Conservation (phyloP, 108 stramenopile genomes). For the Conticribra guillardii region DNA sequence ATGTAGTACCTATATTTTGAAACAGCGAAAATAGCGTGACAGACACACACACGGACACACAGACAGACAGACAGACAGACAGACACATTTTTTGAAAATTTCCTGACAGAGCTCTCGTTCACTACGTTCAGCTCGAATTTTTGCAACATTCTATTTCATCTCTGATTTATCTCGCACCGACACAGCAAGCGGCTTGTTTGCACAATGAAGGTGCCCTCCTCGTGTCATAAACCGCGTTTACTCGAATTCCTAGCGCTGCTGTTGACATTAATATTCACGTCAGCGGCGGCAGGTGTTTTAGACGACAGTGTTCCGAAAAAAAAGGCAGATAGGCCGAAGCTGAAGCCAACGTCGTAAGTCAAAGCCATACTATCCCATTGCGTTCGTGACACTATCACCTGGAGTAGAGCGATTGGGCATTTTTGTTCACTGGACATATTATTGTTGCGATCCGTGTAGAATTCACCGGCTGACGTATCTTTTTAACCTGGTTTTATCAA, state of each 20-base stretch:
- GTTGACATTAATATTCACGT: background rate
- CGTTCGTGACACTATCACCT: conserved; percentile 1
- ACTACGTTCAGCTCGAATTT: no score
- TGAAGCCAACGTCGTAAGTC: conserved; percentile 75
- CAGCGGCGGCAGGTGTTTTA: background rate
- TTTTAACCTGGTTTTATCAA: background rate
- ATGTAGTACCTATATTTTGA: no score
- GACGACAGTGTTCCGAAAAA: conserved; percentile 59
- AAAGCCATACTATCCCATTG: background rate
- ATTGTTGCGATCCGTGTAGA: background rate
- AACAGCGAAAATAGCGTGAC: no score
- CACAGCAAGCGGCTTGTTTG: no score
- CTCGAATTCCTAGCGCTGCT: background rate
- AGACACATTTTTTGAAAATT: no score
- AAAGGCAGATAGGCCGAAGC: conserved; percentile 73
- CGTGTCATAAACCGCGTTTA: no score
- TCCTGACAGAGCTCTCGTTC: no score
- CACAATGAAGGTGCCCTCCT: no score
- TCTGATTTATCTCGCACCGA: no score
- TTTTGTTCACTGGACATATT: background rate
- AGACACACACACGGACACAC: no score
- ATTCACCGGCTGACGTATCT: conserved; percentile 3
- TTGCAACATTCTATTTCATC: no score
- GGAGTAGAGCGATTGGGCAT: background rate
- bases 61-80: no score